Conservation (phyloP, 768 basidiomycete species). For the Grammothele lineata region DNA sequence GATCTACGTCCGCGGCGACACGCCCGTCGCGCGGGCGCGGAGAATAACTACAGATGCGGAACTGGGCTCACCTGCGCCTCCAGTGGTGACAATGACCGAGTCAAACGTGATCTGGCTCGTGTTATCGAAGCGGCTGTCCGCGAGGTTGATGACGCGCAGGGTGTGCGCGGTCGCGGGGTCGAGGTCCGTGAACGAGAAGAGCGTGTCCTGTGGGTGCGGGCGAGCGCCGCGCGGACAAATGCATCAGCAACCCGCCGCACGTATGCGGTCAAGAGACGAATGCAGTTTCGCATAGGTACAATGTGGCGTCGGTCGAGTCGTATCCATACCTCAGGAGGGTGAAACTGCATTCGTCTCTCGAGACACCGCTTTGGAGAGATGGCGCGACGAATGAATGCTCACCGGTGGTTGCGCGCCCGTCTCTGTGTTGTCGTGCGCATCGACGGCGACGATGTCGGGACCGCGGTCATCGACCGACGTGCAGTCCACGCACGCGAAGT, state of each 20-base stretch:
- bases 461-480: conserved; percentile 10
- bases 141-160: conserved; percentile 25
- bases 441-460: conserved; percentile 11
- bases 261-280: no score
- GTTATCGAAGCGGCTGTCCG: conserved; percentile 13
- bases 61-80: neutral
- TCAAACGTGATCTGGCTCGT: conserved; percentile 25
- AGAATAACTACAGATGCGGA: no score
- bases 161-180: conserved; percentile 24
- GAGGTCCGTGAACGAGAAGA: conserved; percentile 25
- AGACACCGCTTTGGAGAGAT: neutral
- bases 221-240: neutral
- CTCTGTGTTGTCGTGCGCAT: conserved; percentile 22
- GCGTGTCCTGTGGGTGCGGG: conserved; percentile 16
- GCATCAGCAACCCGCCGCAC: neutral
- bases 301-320: no score
- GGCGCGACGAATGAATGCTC: neutral
- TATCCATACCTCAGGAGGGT: no score
- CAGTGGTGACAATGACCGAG: conserved; percentile 16
- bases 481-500: conserved; percentile 30
- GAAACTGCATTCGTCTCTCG: no score
- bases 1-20: no score
- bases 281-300: no score
- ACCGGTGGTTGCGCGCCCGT: conserved; percentile 20
- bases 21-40: no score